Conservation (phyloP, 495 filamentous ascomycete genomes). For the Letharia columbiana region DNA sequence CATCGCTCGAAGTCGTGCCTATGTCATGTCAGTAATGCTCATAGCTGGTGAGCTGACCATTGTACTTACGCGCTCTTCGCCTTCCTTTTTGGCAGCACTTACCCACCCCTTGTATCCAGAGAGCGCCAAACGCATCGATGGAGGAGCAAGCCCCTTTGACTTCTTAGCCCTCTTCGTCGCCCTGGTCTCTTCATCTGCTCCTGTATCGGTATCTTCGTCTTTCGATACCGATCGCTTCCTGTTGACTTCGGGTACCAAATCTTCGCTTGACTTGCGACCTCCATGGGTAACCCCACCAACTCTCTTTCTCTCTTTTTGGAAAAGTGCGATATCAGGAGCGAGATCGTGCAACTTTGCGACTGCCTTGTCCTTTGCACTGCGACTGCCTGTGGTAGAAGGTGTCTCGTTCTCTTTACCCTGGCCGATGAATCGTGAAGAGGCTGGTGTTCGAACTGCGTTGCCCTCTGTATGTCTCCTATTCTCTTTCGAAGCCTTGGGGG, state of each 20-base stretch:
- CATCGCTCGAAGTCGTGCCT: constrained; percentile 75
- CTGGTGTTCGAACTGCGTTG: constrained; percentile 39
- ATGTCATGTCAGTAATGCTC: constrained; percentile 26
- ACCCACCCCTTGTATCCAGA: constrained; percentile 77
- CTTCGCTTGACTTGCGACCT: constrained; percentile 44
- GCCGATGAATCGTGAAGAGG: constrained; percentile 32
- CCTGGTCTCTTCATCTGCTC: constrained; percentile 38
- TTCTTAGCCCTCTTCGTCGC: constrained; percentile 57
- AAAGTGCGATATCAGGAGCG: constrained; percentile 75
- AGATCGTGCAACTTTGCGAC: constrained; percentile 62
- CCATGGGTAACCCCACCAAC: constrained; percentile 79
- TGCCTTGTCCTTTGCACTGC: constrained; percentile 80
- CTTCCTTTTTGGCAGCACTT: constrained; percentile 57
- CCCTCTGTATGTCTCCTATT: constrained; percentile 22
- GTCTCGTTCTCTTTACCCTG: constrained; percentile 81
- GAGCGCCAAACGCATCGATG: constrained; percentile 63
- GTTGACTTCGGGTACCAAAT: constrained; percentile 36
- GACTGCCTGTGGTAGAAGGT: constrained; percentile 65
- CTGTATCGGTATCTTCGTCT: constrained; percentile 39
- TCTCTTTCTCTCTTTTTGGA: constrained; percentile 87
- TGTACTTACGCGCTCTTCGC: constrained; percentile 63
- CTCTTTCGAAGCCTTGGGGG: constrained; percentile 20
- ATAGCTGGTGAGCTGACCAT: constrained; percentile 3
- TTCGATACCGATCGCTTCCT: constrained; percentile 35
- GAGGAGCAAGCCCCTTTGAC: constrained; percentile 38